Evolutionary conservation across 495 filamentous ascomycete genomes (phyloP), one percentile per base, ranked within the genome.

Genomic region (Xylaria bambusicola): DNA sequence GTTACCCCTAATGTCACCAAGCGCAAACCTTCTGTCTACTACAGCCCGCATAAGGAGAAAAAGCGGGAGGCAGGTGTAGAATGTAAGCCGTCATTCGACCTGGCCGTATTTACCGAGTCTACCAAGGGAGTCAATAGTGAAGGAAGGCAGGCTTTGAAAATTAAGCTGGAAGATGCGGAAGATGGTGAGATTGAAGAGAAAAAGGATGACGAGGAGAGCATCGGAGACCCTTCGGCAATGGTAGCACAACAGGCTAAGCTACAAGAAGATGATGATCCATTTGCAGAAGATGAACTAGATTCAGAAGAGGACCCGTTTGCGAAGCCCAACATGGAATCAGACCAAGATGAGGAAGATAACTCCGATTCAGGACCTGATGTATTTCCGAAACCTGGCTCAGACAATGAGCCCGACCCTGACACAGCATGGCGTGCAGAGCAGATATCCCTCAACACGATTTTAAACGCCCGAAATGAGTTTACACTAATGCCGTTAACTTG

Each of bases 401-500:
- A 47, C 40, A 24, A 36, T 3, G 40, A 40, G 7, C 21, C 62
- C 31, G 61, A 56, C 2, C 10, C 26, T 8, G 61, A 65, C 12
- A 52, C 53, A 9, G 54, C 31, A 35, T 68, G 63, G 68, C 68
- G 66, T 36, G 40, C 41, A 24, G 68, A 71, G 48, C 65, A 71
- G 38, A 49, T 63, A 35, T 66, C 45, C 20, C 53, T 71, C 21
- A 66, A 68, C 52, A 47, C 62, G 9, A 52, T 71, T 18, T 38
- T 71, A 8, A 66, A 60, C n/a, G 61, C 52, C 15, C 63, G 65
- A 18, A 55, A 71, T 21, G 58, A 64, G 56, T 71, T 62, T 17
- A 53, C 68, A 2, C 44, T 68, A 41, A 68, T 71, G 68, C 68
- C 68, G 33, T 59, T 62, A 4, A 66, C 63, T 20, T 71, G 68